Conservation (phyloP, 768 basidiomycete species). For the Leccinum subgranulosum region DNA sequence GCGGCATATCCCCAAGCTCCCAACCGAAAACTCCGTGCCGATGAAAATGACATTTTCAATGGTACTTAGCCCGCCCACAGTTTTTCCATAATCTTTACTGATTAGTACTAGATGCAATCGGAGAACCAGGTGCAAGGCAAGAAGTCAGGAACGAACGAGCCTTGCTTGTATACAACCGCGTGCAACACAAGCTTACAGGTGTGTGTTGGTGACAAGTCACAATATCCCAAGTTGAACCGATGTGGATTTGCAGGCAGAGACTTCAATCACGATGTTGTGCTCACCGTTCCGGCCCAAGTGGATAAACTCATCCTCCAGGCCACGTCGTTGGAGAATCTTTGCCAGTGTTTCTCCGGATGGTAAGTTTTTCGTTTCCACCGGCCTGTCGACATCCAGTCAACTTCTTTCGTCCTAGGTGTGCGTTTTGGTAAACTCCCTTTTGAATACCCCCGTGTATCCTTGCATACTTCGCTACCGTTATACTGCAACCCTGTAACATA, state of each 20-base stretch:
- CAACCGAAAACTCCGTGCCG: slow-evolving; percentile 77
- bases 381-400: background rate
- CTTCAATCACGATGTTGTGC: slow-evolving; percentile 78
- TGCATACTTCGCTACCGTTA: slow-evolving; percentile 14
- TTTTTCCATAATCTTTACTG: background rate
- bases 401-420: slow-evolving; percentile 46
- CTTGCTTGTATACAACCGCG: slow-evolving; percentile 88
- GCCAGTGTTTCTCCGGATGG: slow-evolving; percentile 97
- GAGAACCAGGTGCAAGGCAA: slow-evolving; percentile 57
- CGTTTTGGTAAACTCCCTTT: slow-evolving; percentile 59
- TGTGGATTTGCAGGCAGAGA: slow-evolving; percentile 63
- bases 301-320: slow-evolving; percentile 92
- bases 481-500: slow-evolving; percentile 24
- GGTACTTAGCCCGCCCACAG: slow-evolving; percentile 43
- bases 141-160: slow-evolving; percentile 93
- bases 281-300: slow-evolving; percentile 82
- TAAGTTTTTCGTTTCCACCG: slow-evolving; percentile 22
- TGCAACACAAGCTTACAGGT: slow-evolving; percentile 94
- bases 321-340: slow-evolving; percentile 90
- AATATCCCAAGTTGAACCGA: background rate
- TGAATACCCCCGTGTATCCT: slow-evolving; percentile 4
- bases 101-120: slow-evolving; percentile 36
- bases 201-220: background rate
- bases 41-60: slow-evolving; percentile 92
- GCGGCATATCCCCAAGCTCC: slow-evolving; percentile 78